Percentiles rank a stretch among this genome's conserved stretches.
Conservation (phyloP, 139 green algal genomes). For the Chloropicon primus region DNA sequence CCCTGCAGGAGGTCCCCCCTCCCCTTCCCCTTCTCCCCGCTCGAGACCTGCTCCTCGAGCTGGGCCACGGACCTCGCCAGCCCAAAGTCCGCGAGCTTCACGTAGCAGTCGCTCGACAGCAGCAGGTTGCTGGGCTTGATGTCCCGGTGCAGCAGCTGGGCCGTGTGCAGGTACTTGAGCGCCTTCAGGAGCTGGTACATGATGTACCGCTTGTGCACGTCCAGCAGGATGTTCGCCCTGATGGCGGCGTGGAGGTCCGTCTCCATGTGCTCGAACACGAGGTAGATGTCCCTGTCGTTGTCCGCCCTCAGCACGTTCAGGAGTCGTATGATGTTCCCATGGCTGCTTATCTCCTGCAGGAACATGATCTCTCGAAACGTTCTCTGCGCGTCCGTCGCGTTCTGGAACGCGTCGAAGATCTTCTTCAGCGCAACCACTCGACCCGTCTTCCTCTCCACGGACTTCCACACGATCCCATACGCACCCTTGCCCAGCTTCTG, state of each 20-base stretch:
- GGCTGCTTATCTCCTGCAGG: slow-evolving; percentile 83
- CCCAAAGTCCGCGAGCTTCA: slow-evolving; percentile 97
- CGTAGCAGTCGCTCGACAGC: slow-evolving; percentile 89
- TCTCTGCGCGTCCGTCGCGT: slow-evolving; percentile 91
- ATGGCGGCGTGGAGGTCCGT: slow-evolving; percentile 53
- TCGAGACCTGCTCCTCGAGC: slow-evolving; percentile 26
- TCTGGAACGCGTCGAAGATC: slow-evolving; percentile 98
- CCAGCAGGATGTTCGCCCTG: slow-evolving; percentile 86
- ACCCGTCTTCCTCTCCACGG: slow-evolving; percentile 73
- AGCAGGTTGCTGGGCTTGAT: slow-evolving; percentile 98
- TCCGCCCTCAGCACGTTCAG: slow-evolving; percentile 90
- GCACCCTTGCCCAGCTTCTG: slow-evolving; percentile 90
- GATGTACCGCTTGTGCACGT: slow-evolving; percentile 96
- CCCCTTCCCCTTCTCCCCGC: background rate
- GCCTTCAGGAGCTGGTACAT: slow-evolving; percentile 98
- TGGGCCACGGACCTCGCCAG: slow-evolving; percentile 64
- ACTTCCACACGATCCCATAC: slow-evolving; percentile 96
- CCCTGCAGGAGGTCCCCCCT: slow-evolving; percentile 11
- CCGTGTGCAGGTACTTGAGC: slow-evolving; percentile 95
- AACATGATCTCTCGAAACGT: slow-evolving; percentile 98
- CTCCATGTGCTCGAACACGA: slow-evolving; percentile 96
- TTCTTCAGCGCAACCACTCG: slow-evolving; percentile 88
- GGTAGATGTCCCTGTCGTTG: slow-evolving; percentile 91
- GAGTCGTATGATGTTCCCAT: slow-evolving; percentile 87
- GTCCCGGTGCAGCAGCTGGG: slow-evolving; percentile 87